phyloP scores from a whole-genome alignment of 2,329 filamentous ascomycete genomes.

The Pseudopithomyces maydicus region DNA sequence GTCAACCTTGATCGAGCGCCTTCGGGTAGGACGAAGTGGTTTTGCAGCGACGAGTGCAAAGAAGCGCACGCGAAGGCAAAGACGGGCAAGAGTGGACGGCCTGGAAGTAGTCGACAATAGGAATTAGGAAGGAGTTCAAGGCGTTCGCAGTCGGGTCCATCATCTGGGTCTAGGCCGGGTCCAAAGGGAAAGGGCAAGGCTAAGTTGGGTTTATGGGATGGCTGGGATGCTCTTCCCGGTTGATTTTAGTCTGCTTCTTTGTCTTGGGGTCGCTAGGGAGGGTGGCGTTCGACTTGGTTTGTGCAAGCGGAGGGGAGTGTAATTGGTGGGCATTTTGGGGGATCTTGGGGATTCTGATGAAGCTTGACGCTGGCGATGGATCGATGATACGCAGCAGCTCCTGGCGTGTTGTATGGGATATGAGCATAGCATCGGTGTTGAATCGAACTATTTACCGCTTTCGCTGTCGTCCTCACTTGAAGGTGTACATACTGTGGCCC shows the following conservation, averaged over 20 bases:
- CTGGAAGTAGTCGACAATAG: conserved; percentile 47
- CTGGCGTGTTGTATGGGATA: background rate
- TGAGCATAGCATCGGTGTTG: background rate
- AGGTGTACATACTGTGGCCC: too few species aligned
- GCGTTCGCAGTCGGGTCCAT: conserved; percentile 40
- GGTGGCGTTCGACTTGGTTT: conserved; percentile 11
- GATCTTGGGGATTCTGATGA: background rate
- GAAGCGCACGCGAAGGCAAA: conserved; percentile 36
- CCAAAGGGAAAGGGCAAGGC: conserved; percentile 36
- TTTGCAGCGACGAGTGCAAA: conserved; percentile 47
- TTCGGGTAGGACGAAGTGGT: conserved; percentile 47
- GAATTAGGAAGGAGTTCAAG: conserved; percentile 47
- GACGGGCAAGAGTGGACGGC: conserved; percentile 39
- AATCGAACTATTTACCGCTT: background rate
- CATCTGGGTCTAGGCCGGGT: conserved; percentile 21
- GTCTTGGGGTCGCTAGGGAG: conserved; percentile 21
- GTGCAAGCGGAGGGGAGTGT: conserved; percentile 7
- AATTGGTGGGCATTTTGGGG: background rate
- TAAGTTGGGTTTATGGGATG: conserved; percentile 27
- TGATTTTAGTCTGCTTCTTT: conserved; percentile 31
- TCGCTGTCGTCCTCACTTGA: background rate
- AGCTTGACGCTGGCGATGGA: background rate
- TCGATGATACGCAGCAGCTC: background rate
- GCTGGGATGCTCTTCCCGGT: conserved; percentile 27
- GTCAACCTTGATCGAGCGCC: conserved; percentile 66